phyloP scores from a whole-genome alignment of 1,284 basidiomycete genomes.

The Coniferiporia sulphurascens region DNA sequence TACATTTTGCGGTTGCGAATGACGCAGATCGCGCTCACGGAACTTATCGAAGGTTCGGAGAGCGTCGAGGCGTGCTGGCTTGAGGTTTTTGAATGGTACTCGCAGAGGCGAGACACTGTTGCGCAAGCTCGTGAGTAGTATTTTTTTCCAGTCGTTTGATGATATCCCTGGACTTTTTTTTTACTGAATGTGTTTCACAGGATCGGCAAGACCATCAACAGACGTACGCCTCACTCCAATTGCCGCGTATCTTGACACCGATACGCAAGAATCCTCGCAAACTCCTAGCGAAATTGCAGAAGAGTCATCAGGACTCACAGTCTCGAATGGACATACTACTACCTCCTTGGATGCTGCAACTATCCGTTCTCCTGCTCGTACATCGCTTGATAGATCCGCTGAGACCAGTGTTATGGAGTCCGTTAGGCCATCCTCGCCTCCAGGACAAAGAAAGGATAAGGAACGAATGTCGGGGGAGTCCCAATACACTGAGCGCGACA shows the following conservation, averaged over 20 bases:
- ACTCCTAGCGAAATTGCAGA: not conserved
- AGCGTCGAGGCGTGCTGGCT: conserved; percentile 81
- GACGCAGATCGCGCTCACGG: conserved; percentile 80
- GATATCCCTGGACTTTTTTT: not conserved
- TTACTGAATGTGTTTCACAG: not conserved
- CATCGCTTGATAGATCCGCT: conserved; percentile 7
- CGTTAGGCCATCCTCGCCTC: not conserved
- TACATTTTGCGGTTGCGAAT: conserved; percentile 82
- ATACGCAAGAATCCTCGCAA: not conserved
- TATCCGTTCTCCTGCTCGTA: conserved; percentile 3
- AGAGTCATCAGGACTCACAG: not conserved
- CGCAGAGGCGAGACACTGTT: conserved; percentile 47
- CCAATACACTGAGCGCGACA: conserved; percentile 20
- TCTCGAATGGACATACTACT: conserved; percentile 7
- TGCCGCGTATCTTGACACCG: conserved; percentile 5
- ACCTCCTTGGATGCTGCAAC: conserved; percentile 11
- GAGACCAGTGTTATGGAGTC: not conserved
- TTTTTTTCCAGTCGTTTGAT: not conserved
- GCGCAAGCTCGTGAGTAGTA: conserved; percentile 14
- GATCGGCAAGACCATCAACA: conserved; percentile 13
- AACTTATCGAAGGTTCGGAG: conserved; percentile 84
- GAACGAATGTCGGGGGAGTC: conserved; percentile 12
- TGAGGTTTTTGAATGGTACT: conserved; percentile 84
- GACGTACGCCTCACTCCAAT: conserved; percentile 12
- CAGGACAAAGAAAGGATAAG: not conserved